Evolutionary conservation across 2,329 filamentous ascomycete species (phyloP), one percentile per base, ranked within the genome.

Genomic region (Colletotrichum lini): DNA sequence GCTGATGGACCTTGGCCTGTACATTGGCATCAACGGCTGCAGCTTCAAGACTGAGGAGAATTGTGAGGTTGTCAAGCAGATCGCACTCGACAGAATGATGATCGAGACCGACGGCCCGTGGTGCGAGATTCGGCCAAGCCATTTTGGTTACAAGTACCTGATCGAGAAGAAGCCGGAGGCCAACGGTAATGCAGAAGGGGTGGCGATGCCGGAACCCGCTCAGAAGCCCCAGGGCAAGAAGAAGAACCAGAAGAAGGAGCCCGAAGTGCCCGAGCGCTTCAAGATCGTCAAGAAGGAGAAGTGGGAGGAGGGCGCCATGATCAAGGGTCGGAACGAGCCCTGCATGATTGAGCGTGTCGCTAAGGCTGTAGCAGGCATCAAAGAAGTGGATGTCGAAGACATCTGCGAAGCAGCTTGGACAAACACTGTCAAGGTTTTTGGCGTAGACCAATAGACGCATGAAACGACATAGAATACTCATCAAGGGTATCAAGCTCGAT

Each of bases 61-160:
- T 77, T 89, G 97, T 50, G 91, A 89, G 16, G 95, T 98, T 3
- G 94, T 98, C 13, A 90, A 88, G 73, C 89, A 92, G 72, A 90
- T 98, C 49, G 93, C 91, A 13, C 84, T 99, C 13, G 91, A 95
- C 67, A 85, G 92, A 57, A 82, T 99, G 65, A 97, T 98, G 88
- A 90, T 99, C 58, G 96, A 99, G 86, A 99, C 96, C 0, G 96
- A 99, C 79, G 96, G 96, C 2, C 96, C 96, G 3, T 99, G 96
- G 93, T 99, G 96, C 79, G 96, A 99, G 81, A 96, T 99, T 70
- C 87, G 96, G 30, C 92, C 95, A 0, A 94, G 90, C 40, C 96
- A 99, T 82, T 95, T 95, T 40, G 94, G 94, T 2, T 93, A 92
- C 76, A 92, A 92, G 80, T 93, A 92, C 74, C 81, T 90, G 13